phyloP scores from a whole-genome alignment of 2,329 filamentous ascomycete genomes.

The Cladosporium sp. region DNA sequence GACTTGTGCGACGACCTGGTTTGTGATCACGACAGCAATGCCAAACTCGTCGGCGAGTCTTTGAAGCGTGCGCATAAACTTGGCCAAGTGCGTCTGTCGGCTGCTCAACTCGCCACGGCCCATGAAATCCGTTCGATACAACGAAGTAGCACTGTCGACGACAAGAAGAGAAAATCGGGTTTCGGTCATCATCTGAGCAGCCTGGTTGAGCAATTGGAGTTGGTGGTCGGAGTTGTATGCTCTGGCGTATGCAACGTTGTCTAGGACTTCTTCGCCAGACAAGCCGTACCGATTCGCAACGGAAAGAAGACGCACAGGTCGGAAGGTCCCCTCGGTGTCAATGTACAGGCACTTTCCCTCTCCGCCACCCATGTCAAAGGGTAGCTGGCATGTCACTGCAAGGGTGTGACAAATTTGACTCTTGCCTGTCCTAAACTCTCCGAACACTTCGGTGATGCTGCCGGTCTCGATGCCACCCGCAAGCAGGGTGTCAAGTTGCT shows the following conservation, averaged over 20 bases:
- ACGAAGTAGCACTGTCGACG: constrained; percentile 89
- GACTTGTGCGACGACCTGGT: constrained; percentile 96
- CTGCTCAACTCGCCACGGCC: constrained; percentile 96
- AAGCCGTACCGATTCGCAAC: constrained; percentile 93
- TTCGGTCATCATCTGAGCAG: constrained; percentile 98
- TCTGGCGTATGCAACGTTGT: constrained; percentile 96
- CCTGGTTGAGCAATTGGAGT: constrained; percentile 87
- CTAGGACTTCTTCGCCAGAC: constrained; percentile 92
- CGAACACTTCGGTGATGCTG: constrained; percentile 96
- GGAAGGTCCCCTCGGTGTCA: constrained; percentile 93
- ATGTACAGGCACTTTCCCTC: constrained; percentile 99
- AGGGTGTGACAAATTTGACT: constrained; percentile 97
- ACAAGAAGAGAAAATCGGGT: constrained; percentile 93
- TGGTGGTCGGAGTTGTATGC: constrained; percentile 99
- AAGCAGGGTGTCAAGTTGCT: constrained; percentile 90
- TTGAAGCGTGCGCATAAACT: constrained; percentile 81
- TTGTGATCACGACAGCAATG: constrained; percentile 96
- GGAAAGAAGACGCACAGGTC: constrained; percentile 80
- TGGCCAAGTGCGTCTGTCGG: constrained; percentile 79
- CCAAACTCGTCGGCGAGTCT: constrained; percentile 76
- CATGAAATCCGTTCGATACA: constrained; percentile 94
- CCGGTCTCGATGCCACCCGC: constrained; percentile 95
- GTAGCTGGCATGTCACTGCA: constrained; percentile 95
- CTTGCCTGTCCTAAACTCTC: constrained; percentile 96
- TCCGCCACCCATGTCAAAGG: constrained; percentile 97